phyloP scores from a whole-genome alignment of 148 eudicot species.

The Chenopodium quinoa region DNA sequence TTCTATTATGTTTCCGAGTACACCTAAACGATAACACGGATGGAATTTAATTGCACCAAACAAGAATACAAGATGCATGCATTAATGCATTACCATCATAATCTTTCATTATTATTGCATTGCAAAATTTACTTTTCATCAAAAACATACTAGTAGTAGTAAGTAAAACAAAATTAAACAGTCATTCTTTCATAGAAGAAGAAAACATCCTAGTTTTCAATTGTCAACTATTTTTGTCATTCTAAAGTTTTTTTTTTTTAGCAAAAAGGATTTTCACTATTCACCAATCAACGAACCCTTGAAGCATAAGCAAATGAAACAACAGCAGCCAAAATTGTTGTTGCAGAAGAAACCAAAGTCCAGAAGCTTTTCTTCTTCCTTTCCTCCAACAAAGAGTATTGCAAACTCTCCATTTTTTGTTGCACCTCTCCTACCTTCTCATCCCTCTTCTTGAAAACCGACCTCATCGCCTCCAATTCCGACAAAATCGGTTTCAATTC shows the following conservation, averaged over 20 bases:
- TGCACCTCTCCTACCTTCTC: slow-evolving; percentile 55
- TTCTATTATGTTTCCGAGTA: too few species aligned
- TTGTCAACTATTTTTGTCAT: background rate
- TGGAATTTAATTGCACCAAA: too few species aligned
- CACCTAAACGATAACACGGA: too few species aligned
- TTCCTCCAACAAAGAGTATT: slow-evolving; percentile 45
- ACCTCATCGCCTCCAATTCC: slow-evolving; percentile 54
- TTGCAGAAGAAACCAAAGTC: slow-evolving; percentile 70
- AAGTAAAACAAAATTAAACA: slow-evolving; percentile 5
- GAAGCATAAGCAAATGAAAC: slow-evolving; percentile 64
- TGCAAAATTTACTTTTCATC: slow-evolving; percentile 1
- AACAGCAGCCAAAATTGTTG: slow-evolving; percentile 73
- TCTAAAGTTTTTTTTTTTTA: too few species aligned
- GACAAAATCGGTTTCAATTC: slow-evolving; percentile 35
- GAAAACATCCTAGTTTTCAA: slow-evolving; percentile 9
- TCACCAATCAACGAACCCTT: slow-evolving; percentile 36
- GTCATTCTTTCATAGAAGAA: background rate
- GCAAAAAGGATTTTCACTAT: background rate
- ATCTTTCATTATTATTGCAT: background rate
- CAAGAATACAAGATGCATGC: background rate
- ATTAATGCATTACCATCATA: background rate
- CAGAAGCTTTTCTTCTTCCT: slow-evolving; percentile 67
- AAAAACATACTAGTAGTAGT: background rate
- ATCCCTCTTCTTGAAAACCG: slow-evolving; percentile 48
- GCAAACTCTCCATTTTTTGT: slow-evolving; percentile 45